Conservation (phyloP, 108 stramenopile genomes). For the Thalassiosira profunda region DNA sequence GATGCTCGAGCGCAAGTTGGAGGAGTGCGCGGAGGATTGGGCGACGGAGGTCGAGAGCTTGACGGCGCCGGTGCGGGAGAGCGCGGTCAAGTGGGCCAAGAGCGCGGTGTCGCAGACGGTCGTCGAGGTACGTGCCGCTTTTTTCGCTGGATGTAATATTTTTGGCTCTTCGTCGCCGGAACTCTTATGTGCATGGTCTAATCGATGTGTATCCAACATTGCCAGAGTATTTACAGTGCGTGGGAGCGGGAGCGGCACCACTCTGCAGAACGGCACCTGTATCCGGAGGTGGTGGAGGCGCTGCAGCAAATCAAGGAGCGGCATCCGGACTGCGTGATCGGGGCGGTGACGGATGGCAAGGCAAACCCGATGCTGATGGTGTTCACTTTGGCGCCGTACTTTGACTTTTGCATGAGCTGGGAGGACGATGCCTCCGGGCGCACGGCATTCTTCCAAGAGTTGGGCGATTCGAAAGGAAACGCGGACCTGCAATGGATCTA, state of each 20-base stretch:
- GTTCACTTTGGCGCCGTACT: conserved; percentile 86
- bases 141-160: too few relatives aligned
- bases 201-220: too few relatives aligned
- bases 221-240: conserved; percentile 72
- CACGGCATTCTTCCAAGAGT: conserved; percentile 79
- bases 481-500: conserved; percentile 93
- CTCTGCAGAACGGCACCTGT: conserved; percentile 88
- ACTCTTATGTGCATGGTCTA: too few relatives aligned
- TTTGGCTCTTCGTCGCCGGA: too few relatives aligned
- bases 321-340: conserved; percentile 84
- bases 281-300: conserved; percentile 67
- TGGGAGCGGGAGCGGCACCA: conserved; percentile 94
- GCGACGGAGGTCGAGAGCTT: conserved; percentile 75
- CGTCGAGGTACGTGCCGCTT: too few relatives aligned
- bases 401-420: conserved; percentile 92
- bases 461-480: conserved; percentile 62
- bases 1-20: conserved; percentile 68
- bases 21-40: conserved; percentile 86
- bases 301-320: conserved; percentile 77
- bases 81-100: conserved; percentile 80
- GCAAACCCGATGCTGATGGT: conserved; percentile 91
- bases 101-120: conserved; percentile 72
- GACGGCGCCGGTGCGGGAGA: conserved; percentile 57
- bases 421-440: conserved; percentile 87
- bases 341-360: conserved; percentile 90